phyloP scores from a whole-genome alignment of 2,329 filamentous ascomycete species.

The Nigrospora oryzae region DNA sequence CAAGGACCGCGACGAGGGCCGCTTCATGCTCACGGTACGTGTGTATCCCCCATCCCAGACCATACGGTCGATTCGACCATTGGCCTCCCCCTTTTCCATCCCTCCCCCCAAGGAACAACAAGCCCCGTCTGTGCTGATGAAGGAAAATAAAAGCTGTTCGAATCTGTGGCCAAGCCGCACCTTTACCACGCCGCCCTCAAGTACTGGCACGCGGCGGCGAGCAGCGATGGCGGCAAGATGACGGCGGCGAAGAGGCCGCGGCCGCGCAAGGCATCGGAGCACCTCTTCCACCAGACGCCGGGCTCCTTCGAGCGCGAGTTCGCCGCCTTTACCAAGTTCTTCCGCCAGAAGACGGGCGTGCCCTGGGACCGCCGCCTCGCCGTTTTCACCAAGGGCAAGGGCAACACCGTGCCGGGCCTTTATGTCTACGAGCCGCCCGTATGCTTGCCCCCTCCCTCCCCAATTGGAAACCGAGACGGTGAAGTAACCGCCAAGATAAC shows the following conservation, averaged over 20 bases:
- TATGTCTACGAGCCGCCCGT: background rate
- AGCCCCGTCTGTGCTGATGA: too few species aligned
- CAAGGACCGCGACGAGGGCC: slow-evolving; percentile 47
- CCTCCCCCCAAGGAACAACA: background rate
- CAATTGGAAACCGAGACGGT: too few species aligned
- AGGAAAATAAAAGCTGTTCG: slow-evolving; percentile 47
- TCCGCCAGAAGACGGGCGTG: slow-evolving; percentile 18
- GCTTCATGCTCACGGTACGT: slow-evolving; percentile 51
- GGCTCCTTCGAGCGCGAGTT: background rate
- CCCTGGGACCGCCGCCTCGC: background rate
- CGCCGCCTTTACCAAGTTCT: background rate
- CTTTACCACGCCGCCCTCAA: slow-evolving; percentile 54
- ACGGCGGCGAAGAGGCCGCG: too few species aligned
- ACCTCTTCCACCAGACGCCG: too few species aligned
- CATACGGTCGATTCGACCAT: background rate
- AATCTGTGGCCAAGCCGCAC: slow-evolving; percentile 50
- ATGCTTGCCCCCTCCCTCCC: background rate
- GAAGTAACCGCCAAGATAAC: background rate
- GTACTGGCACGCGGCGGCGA: slow-evolving; percentile 28
- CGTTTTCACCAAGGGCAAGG: background rate
- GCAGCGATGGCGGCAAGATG: slow-evolving; percentile 3
- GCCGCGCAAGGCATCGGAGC: too few species aligned
- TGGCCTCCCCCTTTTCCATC: background rate
- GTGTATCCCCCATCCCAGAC: background rate
- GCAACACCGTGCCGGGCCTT: background rate